These are phyloP conservation scores for Volvox carteri DNA, from an alignment of 163 green algal genomes.

Conservation along the genomic window DNA sequence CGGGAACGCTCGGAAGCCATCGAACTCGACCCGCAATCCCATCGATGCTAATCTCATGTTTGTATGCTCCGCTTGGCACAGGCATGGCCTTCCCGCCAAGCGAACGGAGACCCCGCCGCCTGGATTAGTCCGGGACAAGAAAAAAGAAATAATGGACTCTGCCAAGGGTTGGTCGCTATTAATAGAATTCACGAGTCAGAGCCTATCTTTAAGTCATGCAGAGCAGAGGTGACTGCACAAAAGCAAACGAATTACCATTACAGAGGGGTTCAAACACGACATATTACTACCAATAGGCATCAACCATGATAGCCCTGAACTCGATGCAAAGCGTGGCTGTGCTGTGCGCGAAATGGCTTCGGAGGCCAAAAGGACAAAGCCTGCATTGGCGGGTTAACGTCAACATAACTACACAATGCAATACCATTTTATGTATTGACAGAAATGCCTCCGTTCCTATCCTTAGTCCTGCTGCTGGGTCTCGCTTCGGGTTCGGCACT, in stretches of 20 bases:
- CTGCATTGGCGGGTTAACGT: no score
- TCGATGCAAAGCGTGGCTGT: background rate
- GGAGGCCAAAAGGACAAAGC: background rate
- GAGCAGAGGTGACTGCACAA: background rate
- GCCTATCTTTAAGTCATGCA: background rate
- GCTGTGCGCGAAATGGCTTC: constrained; percentile 32
- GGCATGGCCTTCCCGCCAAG: constrained; percentile 43
- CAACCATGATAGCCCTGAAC: background rate
- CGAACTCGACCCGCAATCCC: constrained; percentile 18
- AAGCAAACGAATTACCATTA: background rate
- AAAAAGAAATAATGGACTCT: background rate
- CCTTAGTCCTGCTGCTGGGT: background rate
- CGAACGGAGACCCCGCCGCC: background rate
- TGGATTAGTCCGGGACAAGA: background rate
- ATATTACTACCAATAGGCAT: background rate
- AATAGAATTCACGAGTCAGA: background rate
- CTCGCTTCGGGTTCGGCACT: background rate
- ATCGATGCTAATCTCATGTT: constrained; percentile 46
- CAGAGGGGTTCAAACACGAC: background rate
- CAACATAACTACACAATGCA: background rate
- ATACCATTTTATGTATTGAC: background rate
- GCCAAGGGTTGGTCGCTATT: background rate
- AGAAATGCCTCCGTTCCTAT: background rate
- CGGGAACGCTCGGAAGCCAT: constrained; percentile 35
- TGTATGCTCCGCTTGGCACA: background rate